These are phyloP conservation scores for Plasmopara muralis DNA, from an alignment of 352 stramenopile genomes.

Conservation along the genomic window DNA sequence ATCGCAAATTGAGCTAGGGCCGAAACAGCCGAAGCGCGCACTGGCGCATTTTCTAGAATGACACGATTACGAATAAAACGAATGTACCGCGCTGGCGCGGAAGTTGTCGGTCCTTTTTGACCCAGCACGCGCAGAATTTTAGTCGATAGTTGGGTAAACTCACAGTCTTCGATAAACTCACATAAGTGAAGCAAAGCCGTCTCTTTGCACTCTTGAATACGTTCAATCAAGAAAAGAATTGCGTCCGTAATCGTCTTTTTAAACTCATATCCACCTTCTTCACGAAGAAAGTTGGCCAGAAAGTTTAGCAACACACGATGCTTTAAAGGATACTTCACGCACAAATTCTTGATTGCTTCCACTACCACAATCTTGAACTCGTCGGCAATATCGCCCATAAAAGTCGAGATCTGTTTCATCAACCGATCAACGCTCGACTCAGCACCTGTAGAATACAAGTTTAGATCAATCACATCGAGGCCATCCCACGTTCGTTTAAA, in stretches of 20 bases:
- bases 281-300: conserved; percentile 96
- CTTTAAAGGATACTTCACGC: conserved; percentile 97
- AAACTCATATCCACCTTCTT: conserved; percentile 96
- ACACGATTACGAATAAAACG: conserved; percentile 99
- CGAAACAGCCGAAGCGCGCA: conserved; percentile 95
- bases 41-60: conserved; percentile 97
- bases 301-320: conserved; percentile 97
- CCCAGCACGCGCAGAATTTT: conserved; percentile 96
- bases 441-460: conserved; percentile 37
- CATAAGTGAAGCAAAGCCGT: conserved; percentile 95
- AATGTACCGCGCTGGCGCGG: conserved; percentile 95
- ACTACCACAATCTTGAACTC: conserved; percentile 99
- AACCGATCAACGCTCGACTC: conserved; percentile 95
- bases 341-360: conserved; percentile 94
- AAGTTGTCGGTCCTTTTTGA: conserved; percentile 91
- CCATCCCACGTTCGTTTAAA: too few species aligned
- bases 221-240: conserved; percentile 95
- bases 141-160: conserved; percentile 85
- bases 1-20: conserved; percentile 96
- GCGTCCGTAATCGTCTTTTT: conserved; percentile 98
- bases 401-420: conserved; percentile 97
- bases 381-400: conserved; percentile 98
- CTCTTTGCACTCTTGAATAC: conserved; percentile 97
- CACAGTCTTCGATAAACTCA: conserved; percentile 99
- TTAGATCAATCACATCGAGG: too few species aligned